A percentile compares a stretch with the other conserved stretches of the same genome.
phyloP scores from a whole-genome alignment of 495 filamentous ascomycete genomes.

The Amniculicola lignicola region DNA sequence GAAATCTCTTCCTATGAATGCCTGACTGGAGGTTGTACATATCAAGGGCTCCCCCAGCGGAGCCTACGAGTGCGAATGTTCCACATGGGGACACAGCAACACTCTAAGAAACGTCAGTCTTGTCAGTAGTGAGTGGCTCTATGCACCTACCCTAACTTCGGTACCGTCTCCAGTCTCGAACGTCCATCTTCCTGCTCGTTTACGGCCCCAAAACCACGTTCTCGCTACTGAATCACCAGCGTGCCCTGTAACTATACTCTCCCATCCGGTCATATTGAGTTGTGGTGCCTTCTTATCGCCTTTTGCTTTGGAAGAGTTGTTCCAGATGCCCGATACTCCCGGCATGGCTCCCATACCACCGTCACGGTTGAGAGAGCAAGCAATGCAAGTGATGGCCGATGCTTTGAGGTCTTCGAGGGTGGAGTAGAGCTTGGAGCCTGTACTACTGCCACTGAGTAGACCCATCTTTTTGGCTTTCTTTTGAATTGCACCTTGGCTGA shows the following conservation, averaged over 20 bases:
- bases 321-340: slow-evolving; percentile 70
- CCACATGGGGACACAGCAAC: slow-evolving; percentile 88
- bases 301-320: slow-evolving; percentile 60
- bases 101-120: slow-evolving; percentile 46
- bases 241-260: slow-evolving; percentile 94
- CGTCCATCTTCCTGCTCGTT: slow-evolving; percentile 86
- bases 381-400: slow-evolving; percentile 83
- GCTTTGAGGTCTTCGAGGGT: slow-evolving; percentile 76
- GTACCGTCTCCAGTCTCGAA: slow-evolving; percentile 82
- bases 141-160: slow-evolving; percentile 57
- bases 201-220: slow-evolving; percentile 97
- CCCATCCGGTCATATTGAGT: slow-evolving; percentile 82
- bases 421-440: slow-evolving; percentile 52
- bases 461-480: slow-evolving; percentile 82
- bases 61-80: slow-evolving; percentile 90
- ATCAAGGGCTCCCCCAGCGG: slow-evolving; percentile 73
- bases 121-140: slow-evolving; percentile 38
- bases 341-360: slow-evolving; percentile 80
- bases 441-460: slow-evolving; percentile 51
- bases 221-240: slow-evolving; percentile 76
- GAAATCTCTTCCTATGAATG: slow-evolving; percentile 77
- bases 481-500: slow-evolving; percentile 81
- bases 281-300: slow-evolving; percentile 51
- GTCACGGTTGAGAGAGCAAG: slow-evolving; percentile 86
- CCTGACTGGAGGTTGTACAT: slow-evolving; percentile 98